Base-by-base conservation (phyloP, 257 asterid species). In the Solanum pimpinellifolium region DNA sequence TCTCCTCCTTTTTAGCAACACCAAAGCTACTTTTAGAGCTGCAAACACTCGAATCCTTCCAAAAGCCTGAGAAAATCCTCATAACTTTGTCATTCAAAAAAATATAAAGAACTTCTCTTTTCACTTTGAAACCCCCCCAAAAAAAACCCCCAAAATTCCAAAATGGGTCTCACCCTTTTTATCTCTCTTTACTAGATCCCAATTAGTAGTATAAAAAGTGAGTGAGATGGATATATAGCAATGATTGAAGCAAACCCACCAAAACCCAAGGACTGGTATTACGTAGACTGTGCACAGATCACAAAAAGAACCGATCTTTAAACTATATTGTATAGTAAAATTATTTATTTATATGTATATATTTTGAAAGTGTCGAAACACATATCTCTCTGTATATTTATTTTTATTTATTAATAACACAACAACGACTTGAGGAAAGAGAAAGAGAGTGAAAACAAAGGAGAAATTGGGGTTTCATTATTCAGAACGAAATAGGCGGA, bases 201-300 rank as follows among this genome's bases (percentile, higher is more conserved):
- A 91, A 90, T 89, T 93, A 68, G 39, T 27, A 92, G 23, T 29
- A 91, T 90, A 92, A 90, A 92, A 90, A 91, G 94, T 92, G 93
- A 90, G 91, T 73, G 86, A 90, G 84, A 70, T 89, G 88, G 68
- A 82, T 46, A 87, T 65, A 75, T 74, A 85, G 16, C 62, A 82
- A 88, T 90, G 85, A 92, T 91, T 49, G 93, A 87, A 88, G 81
- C 87, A 87, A 78, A 80, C 76, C 86, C 84, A 90, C 91, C 90
- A 89, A 90, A 85, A 87, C 91, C 89, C 95, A 89, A 91, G 90
- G 88, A 90, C 86, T 86, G 87, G 84, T 33, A 75, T 90, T 83
- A 90, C 89, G 89, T 85, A 90, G 88, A 86, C 91, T 89, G 68
- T 86, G 92, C 92, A 90, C 92, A 88, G 93, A 88, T 92, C 94